A percentile compares a stretch with the other conserved stretches of the same genome.
Evolutionary conservation across 805 yeast genomes (phyloP).

Genomic region (Metschnikowia cerradonensis): DNA sequence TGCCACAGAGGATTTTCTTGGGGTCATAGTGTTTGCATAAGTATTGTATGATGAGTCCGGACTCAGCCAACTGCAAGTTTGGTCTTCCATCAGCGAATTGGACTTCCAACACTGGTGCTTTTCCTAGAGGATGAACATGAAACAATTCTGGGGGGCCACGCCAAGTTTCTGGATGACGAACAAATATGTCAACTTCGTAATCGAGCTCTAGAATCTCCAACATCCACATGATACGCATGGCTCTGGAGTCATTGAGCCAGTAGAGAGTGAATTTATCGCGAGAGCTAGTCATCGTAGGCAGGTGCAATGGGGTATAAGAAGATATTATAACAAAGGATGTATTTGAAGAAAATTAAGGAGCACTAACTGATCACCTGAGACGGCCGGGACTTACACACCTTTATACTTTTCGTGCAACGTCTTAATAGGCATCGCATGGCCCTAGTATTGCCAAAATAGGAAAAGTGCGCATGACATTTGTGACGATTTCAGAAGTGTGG

Average conservation of each 20-base stretch:
- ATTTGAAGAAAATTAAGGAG: not conserved
- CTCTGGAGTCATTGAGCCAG: slow-evolving; percentile 52
- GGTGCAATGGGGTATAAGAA: not conserved
- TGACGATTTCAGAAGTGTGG: slow-evolving; percentile 4
- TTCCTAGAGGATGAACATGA: slow-evolving; percentile 59
- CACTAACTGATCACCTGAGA: not conserved
- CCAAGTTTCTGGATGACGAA: slow-evolving; percentile 44
- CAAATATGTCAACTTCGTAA: slow-evolving; percentile 51
- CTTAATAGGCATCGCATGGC: not conserved
- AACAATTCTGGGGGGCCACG: slow-evolving; percentile 40
- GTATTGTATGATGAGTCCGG: slow-evolving; percentile 56
- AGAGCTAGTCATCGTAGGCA: not conserved
- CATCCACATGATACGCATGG: slow-evolving; percentile 60
- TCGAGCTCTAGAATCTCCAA: slow-evolving; percentile 56
- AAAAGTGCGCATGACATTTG: slow-evolving; percentile 4
- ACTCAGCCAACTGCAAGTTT: slow-evolving; percentile 46
- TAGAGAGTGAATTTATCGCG: slow-evolving; percentile 17
- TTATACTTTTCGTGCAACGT: not conserved
- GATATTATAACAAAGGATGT: not conserved
- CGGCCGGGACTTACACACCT: not conserved
- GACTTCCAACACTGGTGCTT: slow-evolving; percentile 54
- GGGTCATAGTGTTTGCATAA: slow-evolving; percentile 49
- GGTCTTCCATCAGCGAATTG: slow-evolving; percentile 33
- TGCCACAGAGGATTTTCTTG: slow-evolving; percentile 33
- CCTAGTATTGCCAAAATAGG: slow-evolving; percentile 2